Percentiles rank a stretch among this genome's conserved stretches.
Evolutionary conservation across 495 filamentous ascomycete species (phyloP).

Genomic region (Hypomontagnella monticulosa): DNA sequence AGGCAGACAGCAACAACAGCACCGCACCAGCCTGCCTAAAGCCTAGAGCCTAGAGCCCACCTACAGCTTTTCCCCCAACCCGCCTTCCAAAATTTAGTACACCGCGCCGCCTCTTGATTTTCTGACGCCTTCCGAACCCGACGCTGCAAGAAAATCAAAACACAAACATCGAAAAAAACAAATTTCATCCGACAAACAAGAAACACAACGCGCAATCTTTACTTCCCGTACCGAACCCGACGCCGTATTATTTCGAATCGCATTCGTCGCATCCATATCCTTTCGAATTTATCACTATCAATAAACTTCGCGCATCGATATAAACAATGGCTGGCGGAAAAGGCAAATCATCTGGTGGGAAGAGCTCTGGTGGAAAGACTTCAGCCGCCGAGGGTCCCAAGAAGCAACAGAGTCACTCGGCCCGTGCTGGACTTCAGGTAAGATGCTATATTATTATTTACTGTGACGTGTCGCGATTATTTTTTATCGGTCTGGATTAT

Average conservation of each 20-base stretch:
- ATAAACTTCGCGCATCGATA: slow-evolving; percentile 39
- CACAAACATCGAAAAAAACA: slow-evolving; percentile 46
- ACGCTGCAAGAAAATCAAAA: slow-evolving; percentile 36
- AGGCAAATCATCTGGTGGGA: slow-evolving; percentile 93
- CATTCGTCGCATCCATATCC: slow-evolving; percentile 10
- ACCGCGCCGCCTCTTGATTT: slow-evolving; percentile 46
- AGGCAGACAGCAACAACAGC: neutral
- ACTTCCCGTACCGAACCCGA: slow-evolving; percentile 19
- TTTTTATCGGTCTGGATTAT: slow-evolving; percentile 6
- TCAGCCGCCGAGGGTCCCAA: slow-evolving; percentile 77
- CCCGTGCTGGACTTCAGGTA: slow-evolving; percentile 98
- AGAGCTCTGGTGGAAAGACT: slow-evolving; percentile 84
- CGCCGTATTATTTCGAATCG: neutral
- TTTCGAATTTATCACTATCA: neutral
- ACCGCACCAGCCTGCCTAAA: neutral
- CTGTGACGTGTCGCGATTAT: slow-evolving; percentile 35
- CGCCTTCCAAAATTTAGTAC: neutral
- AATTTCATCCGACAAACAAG: slow-evolving; percentile 43
- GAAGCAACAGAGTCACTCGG: slow-evolving; percentile 97
- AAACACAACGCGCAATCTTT: slow-evolving; percentile 42
- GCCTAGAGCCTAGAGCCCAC: neutral
- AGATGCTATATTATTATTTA: slow-evolving; percentile 55
- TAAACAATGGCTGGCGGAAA: slow-evolving; percentile 79
- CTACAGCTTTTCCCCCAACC: neutral
- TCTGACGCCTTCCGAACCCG: slow-evolving; percentile 29